These are phyloP conservation scores for Pholiota conissans DNA, from an alignment of 768 basidiomycete species.

Conservation along the genomic window DNA sequence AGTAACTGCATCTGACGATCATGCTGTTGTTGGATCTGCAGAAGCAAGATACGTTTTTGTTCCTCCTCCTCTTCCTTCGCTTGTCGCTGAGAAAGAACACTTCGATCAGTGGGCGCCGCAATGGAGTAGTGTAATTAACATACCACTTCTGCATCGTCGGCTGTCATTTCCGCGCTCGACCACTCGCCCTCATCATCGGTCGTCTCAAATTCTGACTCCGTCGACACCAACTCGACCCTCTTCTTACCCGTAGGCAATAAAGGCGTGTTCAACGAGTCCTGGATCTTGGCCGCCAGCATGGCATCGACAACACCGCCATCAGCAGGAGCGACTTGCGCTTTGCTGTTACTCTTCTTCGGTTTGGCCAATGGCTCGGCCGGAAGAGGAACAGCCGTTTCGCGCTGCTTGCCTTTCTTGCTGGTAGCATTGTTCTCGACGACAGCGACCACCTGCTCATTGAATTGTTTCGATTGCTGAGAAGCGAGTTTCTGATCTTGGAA, in stretches of 20 bases:
- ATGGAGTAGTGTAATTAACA: no score
- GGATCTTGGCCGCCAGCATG: slow-evolving; percentile 8
- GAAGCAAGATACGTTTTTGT: slow-evolving; percentile 5
- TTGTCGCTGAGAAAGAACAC: background rate
- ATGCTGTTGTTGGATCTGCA: slow-evolving; percentile 11
- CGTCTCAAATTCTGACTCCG: slow-evolving; percentile 50
- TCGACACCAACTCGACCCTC: slow-evolving; percentile 44
- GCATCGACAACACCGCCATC: slow-evolving; percentile 14
- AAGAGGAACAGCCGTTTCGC: background rate
- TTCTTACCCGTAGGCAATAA: slow-evolving; percentile 25
- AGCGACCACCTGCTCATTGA: background rate
- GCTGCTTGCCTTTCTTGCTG: slow-evolving; percentile 7
- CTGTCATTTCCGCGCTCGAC: slow-evolving; percentile 58
- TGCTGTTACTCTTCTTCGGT: slow-evolving; percentile 9
- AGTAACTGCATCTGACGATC: slow-evolving; percentile 20
- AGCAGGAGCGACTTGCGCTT: slow-evolving; percentile 2
- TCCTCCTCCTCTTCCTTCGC: slow-evolving; percentile 7
- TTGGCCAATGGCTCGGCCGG: background rate
- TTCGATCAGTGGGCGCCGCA: no score
- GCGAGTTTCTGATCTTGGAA: background rate
- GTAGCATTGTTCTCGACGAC: background rate
- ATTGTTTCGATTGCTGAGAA: background rate
- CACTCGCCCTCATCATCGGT: slow-evolving; percentile 35
- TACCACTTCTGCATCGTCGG: slow-evolving; percentile 29
- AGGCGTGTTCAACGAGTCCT: slow-evolving; percentile 26